Percentiles rank a stretch among this genome's conserved stretches.
These are phyloP conservation scores for Hypoxylon sp. DNA, from an alignment of 2,329 filamentous ascomycete species.

Conservation along the genomic window DNA sequence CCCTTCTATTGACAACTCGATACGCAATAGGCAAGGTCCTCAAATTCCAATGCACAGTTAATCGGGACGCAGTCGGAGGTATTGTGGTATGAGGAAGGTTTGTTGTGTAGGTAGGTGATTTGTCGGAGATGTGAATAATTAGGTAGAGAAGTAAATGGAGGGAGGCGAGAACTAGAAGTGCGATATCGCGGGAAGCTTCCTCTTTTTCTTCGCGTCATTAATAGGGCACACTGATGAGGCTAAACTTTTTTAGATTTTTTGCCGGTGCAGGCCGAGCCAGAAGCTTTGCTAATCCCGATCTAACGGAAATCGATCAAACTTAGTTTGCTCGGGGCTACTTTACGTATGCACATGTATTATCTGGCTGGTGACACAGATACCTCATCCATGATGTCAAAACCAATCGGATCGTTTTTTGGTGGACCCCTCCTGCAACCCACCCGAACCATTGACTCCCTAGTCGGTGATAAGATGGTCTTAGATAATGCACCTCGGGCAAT, in stretches of 20 bases:
- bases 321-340: constrained; percentile 1
- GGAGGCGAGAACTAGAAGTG: constrained; percentile 7
- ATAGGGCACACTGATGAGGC: constrained; percentile 26
- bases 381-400: constrained; percentile 39
- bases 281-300: constrained; percentile 26
- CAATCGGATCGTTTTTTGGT: constrained; percentile 37
- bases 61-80: constrained; percentile 2
- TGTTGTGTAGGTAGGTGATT: constrained; percentile 9
- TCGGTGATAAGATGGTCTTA: constrained; percentile 39
- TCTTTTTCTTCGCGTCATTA: constrained; percentile 38
- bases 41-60: constrained; percentile 1
- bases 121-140: neutral
- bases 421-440: constrained; percentile 2
- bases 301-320: constrained; percentile 22
- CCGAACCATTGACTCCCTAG: constrained; percentile 19
- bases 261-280: constrained; percentile 28
- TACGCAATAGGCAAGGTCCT: constrained; percentile 5
- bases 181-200: constrained; percentile 17
- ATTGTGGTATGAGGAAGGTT: constrained; percentile 13
- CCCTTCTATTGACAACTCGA: constrained; percentile 29
- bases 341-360: neutral
- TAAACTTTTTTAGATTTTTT: constrained; percentile 31
- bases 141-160: constrained; percentile 18
- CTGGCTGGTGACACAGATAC: no score
- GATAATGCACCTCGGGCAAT: constrained; percentile 29